Conservation (phyloP, 495 filamentous ascomycete genomes). For the Cudoniella acicularis region DNA sequence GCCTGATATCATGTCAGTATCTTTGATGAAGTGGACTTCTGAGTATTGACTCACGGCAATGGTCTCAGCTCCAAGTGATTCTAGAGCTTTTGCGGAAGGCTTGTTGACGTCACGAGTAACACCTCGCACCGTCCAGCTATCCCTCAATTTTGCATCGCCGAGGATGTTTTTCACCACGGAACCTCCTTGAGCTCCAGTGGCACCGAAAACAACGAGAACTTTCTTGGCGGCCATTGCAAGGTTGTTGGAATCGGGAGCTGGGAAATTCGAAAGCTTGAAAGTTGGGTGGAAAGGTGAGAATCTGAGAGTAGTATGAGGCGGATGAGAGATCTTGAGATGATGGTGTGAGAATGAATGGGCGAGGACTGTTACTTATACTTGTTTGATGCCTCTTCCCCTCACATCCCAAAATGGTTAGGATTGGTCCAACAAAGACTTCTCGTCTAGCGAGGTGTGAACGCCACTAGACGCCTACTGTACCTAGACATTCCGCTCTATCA, state of each 20-base stretch:
- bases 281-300: background rate
- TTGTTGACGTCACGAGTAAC: conserved; percentile 51
- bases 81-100: conserved; percentile 37
- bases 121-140: conserved; percentile 49
- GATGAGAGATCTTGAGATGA: background rate
- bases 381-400: background rate
- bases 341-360: background rate
- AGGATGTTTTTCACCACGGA: conserved; percentile 53
- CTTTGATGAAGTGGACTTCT: background rate
- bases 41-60: conserved; percentile 21
- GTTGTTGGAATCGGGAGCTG: background rate
- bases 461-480: too few relatives aligned
- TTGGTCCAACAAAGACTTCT: too few relatives aligned
- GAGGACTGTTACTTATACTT: conserved; percentile 1
- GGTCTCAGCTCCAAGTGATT: conserved; percentile 39
- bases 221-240: conserved; percentile 37
- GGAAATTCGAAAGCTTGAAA: background rate
- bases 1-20: conserved; percentile 28
- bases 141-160: conserved; percentile 41
- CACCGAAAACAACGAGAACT: conserved; percentile 56
- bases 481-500: too few relatives aligned
- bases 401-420: too few relatives aligned
- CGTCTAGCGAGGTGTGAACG: too few relatives aligned
- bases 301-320: background rate
- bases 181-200: conserved; percentile 60